Evolutionary conservation across 208 protist genomes (phyloP), one percentile per base, ranked within the genome.

Genomic region (Crithidia bombi): DNA sequence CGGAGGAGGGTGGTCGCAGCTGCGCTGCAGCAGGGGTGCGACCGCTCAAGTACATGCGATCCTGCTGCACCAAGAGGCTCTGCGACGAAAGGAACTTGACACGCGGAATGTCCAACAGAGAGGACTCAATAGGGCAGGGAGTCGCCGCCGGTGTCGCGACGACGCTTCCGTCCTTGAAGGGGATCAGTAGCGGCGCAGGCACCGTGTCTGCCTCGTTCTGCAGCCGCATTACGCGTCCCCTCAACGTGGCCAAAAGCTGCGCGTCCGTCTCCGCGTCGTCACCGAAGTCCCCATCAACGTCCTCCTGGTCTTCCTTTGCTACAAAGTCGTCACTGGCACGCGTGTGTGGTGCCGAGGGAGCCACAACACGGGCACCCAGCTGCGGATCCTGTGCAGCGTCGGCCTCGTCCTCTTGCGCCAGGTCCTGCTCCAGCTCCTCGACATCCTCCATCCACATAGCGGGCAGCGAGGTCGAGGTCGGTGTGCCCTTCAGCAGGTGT

Each of bases 41-140:
- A 4, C 63, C 56, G 3, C 71, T 46, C 23, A 96, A 65, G 78
- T 94, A 93, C n/a, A 86, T 64, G 5, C 44, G 63, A 57, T 94
- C 91, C 57, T 91, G 85, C 64, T 69, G 56, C 5, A 51, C 49
- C 7, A 92, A 52, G 44, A 82, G 89, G 61, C 78, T 81, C 4
- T 66, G 26, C 12, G 41, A 56, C 1, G 64, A 58, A 36, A 74
- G 59, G 28, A 75, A 30, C 19, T n/a, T 49, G 3, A 36, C 32
- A 9, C n/a, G n/a, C 9, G 25, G 39, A 6, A 52, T n/a, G 28
- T 33, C 36, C 9, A 46, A 5, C 21, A 23, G 2, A 0, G 52
- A 1, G 11, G 41, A 11, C 17, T 4, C 2, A 12, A 12, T 23
- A 2, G 55, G 5, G 35, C 5, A 10, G n/a, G 46, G 4, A 5